Conservation (phyloP, 352 stramenopile species). For the Halophytophthora batemanensis region DNA sequence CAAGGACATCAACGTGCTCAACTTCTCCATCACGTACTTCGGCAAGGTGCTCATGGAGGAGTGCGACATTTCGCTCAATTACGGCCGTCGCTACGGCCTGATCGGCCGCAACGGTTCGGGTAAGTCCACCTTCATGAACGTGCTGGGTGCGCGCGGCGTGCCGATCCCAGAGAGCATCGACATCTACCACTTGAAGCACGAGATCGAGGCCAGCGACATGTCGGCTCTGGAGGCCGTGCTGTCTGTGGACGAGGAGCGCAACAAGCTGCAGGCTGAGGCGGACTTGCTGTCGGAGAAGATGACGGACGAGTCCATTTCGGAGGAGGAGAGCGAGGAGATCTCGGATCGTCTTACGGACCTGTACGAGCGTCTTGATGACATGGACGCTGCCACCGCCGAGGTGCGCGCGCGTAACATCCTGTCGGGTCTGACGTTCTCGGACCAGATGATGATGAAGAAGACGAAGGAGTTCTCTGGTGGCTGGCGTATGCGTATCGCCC, state of each 20-base stretch:
- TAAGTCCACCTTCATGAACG: constrained; percentile 97
- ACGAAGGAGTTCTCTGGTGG: constrained; percentile 93
- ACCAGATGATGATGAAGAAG: constrained; percentile 93
- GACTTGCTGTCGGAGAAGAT: constrained; percentile 92
- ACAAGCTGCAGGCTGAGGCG: constrained; percentile 90
- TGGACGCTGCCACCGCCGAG: constrained; percentile 94
- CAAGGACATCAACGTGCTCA: constrained; percentile 97
- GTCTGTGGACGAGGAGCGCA: constrained; percentile 93
- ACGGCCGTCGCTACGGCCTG: constrained; percentile 96
- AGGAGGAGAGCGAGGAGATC: constrained; percentile 81
- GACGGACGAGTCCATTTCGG: constrained; percentile 81
- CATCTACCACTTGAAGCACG: constrained; percentile 96
- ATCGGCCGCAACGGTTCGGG: constrained; percentile 96
- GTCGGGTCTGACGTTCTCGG: constrained; percentile 94
- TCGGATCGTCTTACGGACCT: constrained; percentile 92
- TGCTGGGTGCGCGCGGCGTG: constrained; percentile 92
- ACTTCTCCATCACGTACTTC: constrained; percentile 97
- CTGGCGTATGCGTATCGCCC: constrained; percentile 96
- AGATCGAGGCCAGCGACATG: constrained; percentile 94
- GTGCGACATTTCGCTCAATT: constrained; percentile 96
- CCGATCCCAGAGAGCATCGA: constrained; percentile 95
- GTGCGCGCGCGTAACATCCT: constrained; percentile 93
- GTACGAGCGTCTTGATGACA: constrained; percentile 94
- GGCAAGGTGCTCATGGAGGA: constrained; percentile 96
- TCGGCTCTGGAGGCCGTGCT: constrained; percentile 95